Conservation (phyloP, 768 basidiomycete genomes). For the Postia placenta region DNA sequence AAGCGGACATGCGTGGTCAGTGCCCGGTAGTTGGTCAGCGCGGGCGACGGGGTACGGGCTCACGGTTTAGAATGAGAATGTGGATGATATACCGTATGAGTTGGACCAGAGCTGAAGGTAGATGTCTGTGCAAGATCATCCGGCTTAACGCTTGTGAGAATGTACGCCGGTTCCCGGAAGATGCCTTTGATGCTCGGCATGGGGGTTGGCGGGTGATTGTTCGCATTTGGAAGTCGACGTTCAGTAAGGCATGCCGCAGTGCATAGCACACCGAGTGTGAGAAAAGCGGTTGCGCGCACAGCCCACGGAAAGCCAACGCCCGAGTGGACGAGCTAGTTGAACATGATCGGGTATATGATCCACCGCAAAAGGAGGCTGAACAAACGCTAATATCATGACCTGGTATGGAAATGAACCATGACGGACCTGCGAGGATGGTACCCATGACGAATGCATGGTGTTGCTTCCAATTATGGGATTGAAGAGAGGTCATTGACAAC, state of each 20-base stretch:
- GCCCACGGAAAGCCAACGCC: conserved; percentile 35
- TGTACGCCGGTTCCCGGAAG: conserved; percentile 10
- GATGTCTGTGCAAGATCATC: too few relatives aligned
- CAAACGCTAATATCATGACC: too few relatives aligned
- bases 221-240: background rate
- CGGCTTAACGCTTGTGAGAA: conserved; percentile 4
- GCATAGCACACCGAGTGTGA: conserved; percentile 14
- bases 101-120: conserved; percentile 12
- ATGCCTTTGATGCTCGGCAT: conserved; percentile 5
- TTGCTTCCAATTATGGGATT: conserved; percentile 39
- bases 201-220: too few relatives aligned
- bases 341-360: conserved; percentile 30
- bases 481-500: conserved; percentile 39
- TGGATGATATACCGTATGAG: conserved; percentile 6
- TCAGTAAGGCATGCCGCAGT: conserved; percentile 12
- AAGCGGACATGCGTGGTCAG: background rate
- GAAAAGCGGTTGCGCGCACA: conserved; percentile 24
- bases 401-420: too few relatives aligned
- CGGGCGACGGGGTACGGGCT: too few relatives aligned
- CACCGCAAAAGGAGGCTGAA: conserved; percentile 23
- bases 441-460: conserved; percentile 31
- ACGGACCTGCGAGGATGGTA: conserved; percentile 14
- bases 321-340: conserved; percentile 23
- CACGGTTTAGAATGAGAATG: conserved; percentile 15
- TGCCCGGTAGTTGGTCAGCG: background rate